Evolutionary conservation across 2,329 filamentous ascomycete genomes (phyloP), one percentile per base, ranked within the genome.

Genomic region (Macroventuria anomochaeta): DNA sequence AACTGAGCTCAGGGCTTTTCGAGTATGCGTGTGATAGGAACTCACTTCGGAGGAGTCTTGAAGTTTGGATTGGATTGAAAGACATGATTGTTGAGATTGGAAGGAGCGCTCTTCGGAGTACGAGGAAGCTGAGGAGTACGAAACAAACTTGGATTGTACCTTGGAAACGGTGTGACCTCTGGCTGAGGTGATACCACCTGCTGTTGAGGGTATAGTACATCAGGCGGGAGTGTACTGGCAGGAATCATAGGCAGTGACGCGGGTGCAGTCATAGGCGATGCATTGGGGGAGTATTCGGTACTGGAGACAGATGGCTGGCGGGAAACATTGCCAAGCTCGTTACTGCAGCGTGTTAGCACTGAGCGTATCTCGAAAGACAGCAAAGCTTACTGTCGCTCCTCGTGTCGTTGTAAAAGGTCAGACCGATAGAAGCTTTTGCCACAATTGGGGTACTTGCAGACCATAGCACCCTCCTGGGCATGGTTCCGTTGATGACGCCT

Each of bases 401-500:
- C 70, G 58, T 80, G 78, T 46, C 78, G 72, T 31, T 73, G 67
- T 10, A 80, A 67, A 18, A 80, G 74, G 61, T 80, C 78, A 42
- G 75, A 64, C 23, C 78, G 74, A 53, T 71, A 75, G 64, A 80
- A 80, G 1, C 71, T 69, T 49, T 77, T 77, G 13, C 70, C 73
- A 62, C 78, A 80, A 21, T 69, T 68, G 15, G 72, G 62, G 25
- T 72, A 69, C 25, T 77, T 71, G 62, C 78, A 80, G 5, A 69
- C 61, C 31, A 77, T 70, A 6, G 71, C 67, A 47, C 73, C 74
- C 44, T 75, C 74, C 29, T 75, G 73, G 28, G 73, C 73, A 57
- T 80, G 78, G 50, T 80, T 80, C 48, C 77, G 76, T 57, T 79
- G 75, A 57, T 80, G 78, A 53, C 78, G 75, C 59, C 78, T 79